These are phyloP conservation scores for Cadophora sp. DNA, from an alignment of 2,329 filamentous ascomycete genomes.

Conservation along the genomic window DNA sequence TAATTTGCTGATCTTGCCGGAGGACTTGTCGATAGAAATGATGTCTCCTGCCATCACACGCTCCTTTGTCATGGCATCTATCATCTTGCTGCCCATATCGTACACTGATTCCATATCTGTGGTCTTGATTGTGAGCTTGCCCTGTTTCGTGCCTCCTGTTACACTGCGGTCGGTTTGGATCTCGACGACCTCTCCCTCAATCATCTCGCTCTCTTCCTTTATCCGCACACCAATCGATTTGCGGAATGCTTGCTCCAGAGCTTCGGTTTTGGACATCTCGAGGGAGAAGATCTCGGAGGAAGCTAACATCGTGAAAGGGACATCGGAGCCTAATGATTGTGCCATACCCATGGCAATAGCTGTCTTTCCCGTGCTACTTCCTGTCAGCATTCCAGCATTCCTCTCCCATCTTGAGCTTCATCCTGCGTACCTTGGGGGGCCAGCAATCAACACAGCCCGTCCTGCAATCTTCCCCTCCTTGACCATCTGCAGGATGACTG, in stretches of 20 bases:
- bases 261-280: conserved; percentile 99
- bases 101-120: conserved; percentile 99
- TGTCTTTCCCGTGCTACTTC: conserved; percentile 87
- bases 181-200: conserved; percentile 98
- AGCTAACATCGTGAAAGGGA: conserved; percentile 94
- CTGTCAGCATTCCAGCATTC: conserved; percentile 24
- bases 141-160: conserved; percentile 95
- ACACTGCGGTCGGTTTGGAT: conserved; percentile 98
- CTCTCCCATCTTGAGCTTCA: neutral
- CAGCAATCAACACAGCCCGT: conserved; percentile 91
- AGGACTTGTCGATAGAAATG: conserved; percentile 98
- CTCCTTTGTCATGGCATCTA: conserved; percentile 99
- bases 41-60: conserved; percentile 98
- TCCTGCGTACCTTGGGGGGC: conserved; percentile 76
- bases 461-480: conserved; percentile 99
- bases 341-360: conserved; percentile 99
- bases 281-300: conserved; percentile 98
- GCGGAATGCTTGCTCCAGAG: conserved; percentile 96
- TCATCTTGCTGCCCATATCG: conserved; percentile 99
- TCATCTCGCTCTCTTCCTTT: conserved; percentile 98
- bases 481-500: conserved; percentile 97
- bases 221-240: conserved; percentile 98
- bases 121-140: conserved; percentile 98
- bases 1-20: conserved; percentile 96
- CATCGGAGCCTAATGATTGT: conserved; percentile 90